phyloP scores from a whole-genome alignment of 2,329 filamentous ascomycete species.

The Aspergillus sp. region DNA sequence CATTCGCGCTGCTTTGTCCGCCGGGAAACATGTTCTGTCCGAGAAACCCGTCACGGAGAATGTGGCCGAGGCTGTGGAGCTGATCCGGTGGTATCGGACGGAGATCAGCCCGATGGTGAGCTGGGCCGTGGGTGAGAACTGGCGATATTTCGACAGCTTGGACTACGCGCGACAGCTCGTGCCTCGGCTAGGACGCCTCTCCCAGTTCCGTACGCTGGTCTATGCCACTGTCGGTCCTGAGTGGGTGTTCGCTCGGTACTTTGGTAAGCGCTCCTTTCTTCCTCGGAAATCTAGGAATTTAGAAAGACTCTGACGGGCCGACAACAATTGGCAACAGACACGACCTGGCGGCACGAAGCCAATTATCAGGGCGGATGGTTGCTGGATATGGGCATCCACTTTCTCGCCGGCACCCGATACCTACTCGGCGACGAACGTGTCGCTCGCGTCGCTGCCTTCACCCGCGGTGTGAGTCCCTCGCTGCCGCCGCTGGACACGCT shows the following conservation, averaged over 20 bases:
- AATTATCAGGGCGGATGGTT: slow-evolving; percentile 74
- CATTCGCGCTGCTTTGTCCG: slow-evolving; percentile 59
- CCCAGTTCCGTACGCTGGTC: slow-evolving; percentile 35
- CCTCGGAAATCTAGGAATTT: background rate
- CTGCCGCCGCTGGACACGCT: slow-evolving; percentile 68
- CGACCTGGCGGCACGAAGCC: slow-evolving; percentile 65
- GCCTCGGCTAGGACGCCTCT: slow-evolving; percentile 50
- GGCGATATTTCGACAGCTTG: slow-evolving; percentile 61
- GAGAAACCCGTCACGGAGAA: slow-evolving; percentile 69
- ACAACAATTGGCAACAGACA: slow-evolving; percentile 32
- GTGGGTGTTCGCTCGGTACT: background rate
- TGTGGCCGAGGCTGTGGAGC: slow-evolving; percentile 49
- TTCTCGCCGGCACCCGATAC: slow-evolving; percentile 61
- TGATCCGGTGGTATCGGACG: slow-evolving; percentile 49
- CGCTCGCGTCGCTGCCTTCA: slow-evolving; percentile 54
- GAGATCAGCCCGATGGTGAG: slow-evolving; percentile 41
- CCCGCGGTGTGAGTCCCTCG: slow-evolving; percentile 54
- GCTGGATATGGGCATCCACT: slow-evolving; percentile 74
- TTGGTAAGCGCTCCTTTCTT: slow-evolving; percentile 2
- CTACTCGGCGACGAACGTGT: slow-evolving; percentile 50
- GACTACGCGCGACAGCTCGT: slow-evolving; percentile 52
- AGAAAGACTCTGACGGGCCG: background rate
- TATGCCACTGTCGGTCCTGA: background rate
- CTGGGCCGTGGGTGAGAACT: slow-evolving; percentile 71
- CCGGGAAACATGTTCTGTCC: slow-evolving; percentile 68